Percentiles rank a stretch among this genome's conserved stretches.
Evolutionary conservation across 768 basidiomycete species (phyloP).

Genomic region (Trametes cubensis): DNA sequence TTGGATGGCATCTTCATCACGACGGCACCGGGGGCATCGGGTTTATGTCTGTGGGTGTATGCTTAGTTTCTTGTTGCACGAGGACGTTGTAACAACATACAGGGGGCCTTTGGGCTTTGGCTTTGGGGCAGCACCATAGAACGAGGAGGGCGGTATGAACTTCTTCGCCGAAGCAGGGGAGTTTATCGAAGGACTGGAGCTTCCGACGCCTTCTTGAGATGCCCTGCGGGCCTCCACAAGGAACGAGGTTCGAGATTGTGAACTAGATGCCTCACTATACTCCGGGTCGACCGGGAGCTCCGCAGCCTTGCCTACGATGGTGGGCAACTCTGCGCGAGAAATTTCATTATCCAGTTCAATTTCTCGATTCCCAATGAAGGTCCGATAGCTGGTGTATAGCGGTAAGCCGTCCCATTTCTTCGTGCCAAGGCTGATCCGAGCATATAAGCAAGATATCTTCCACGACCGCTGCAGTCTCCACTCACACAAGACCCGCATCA

Average conservation of each 20-base stretch:
- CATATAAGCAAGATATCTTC: conserved; percentile 47
- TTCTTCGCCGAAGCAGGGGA: conserved; percentile 31
- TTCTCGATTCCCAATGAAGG: conserved; percentile 60
- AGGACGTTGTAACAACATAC: conserved; percentile 41
- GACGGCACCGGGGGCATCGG: conserved; percentile 72
- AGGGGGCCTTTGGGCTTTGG: conserved; percentile 40
- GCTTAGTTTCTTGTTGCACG: background rate
- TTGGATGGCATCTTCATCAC: conserved; percentile 82
- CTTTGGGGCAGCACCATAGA: conserved; percentile 54
- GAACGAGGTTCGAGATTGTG: conserved; percentile 16
- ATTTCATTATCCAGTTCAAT: conserved; percentile 62
- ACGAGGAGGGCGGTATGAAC: conserved; percentile 60
- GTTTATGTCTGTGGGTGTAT: conserved; percentile 63
- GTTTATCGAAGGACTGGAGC: conserved; percentile 25
- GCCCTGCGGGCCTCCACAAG: conserved; percentile 6
- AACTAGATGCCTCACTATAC: conserved; percentile 21
- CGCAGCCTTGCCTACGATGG: conserved; percentile 36
- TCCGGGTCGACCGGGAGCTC: conserved; percentile 35
- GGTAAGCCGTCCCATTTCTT: conserved; percentile 60
- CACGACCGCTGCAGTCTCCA: conserved; percentile 3
- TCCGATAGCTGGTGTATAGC: conserved; percentile 47
- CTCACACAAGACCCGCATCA: conserved; percentile 72
- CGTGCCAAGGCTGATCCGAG: conserved; percentile 54
- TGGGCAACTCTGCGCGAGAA: conserved; percentile 53
- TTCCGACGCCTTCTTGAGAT: conserved; percentile 16